These are phyloP conservation scores for Microbotryum lychnidis-dioicae DNA, from an alignment of 1,284 basidiomycete species.

Conservation along the genomic window DNA sequence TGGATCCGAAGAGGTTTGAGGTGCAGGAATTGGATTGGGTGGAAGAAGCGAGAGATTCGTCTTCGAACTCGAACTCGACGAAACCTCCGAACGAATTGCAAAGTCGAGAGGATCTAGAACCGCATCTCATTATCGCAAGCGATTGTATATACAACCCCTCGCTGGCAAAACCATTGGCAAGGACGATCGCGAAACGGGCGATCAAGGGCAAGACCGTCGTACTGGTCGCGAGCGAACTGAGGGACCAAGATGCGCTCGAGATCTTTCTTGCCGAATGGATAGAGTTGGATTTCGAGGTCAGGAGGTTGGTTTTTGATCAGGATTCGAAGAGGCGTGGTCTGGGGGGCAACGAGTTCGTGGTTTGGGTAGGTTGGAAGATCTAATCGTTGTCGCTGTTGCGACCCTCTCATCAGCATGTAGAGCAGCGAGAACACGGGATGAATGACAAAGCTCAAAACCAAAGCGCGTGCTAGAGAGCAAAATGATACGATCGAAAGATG, in stretches of 20 bases:
- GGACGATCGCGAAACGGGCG: slow-evolving; percentile 16
- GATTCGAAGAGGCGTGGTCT: no score
- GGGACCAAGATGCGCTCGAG: slow-evolving; percentile 25
- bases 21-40: slow-evolving; percentile 17
- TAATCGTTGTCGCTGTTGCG: no score
- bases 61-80: not conserved
- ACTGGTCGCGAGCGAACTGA: slow-evolving; percentile 20
- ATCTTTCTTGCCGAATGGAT: slow-evolving; percentile 15
- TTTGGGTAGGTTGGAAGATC: no score
- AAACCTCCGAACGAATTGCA: no score
- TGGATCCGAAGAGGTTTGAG: not conserved
- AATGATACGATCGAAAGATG: no score
- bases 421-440: no score
- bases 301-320: not conserved
- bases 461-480: no score
- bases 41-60: not conserved
- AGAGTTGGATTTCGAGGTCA: not conserved
- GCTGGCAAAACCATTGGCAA: slow-evolving; percentile 16
- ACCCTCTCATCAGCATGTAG: no score
- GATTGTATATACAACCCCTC: slow-evolving; percentile 33
- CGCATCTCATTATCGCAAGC: slow-evolving; percentile 22
- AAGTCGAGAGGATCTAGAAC: not conserved
- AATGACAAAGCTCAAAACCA: no score
- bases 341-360: no score
- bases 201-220: slow-evolving; percentile 6